Base-by-base conservation (phyloP, 768 basidiomycete genomes). In the Stropharia rugosoannulata region DNA sequence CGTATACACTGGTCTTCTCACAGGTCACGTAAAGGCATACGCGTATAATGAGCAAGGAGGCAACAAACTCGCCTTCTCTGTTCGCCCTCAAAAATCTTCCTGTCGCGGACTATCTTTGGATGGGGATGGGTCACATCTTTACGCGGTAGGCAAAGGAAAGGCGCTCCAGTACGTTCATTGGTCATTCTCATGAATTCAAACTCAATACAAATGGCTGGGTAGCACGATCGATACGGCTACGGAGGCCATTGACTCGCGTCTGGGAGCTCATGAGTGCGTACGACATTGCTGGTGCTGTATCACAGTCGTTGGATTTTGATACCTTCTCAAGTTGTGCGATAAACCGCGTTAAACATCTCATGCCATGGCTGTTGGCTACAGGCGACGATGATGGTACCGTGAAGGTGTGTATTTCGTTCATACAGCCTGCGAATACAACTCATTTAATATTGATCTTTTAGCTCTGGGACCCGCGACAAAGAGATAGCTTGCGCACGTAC, bases 341-440 rank as follows among this genome's bases (percentile, higher is more conserved):
- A 59, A 97, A 96, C 67, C 90, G 95, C 56, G 81, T 97, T 36
- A 86, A 86, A 62, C 76, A 78, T 60, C 70, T 93, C 41, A 80
- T 83, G 61, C 82, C 87, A 4, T 83, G 89, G 69, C 71, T 93
- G 54, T 68, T 96, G 13, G 84, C 85, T 16, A 93, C 91, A 6
- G 95, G 95, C 15, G 95, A 97, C 68, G 95, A 98, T 66, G 93
- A 95, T 51, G 95, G 95, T 35, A 85, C 94, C 19, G 85, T 98
- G 69, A 96, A 96, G 81, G 93, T 91, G 49, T 49, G 75, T 45
- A 32, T 54, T 42, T 51, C 16, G 12, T 36, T 49, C 38, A 11
- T 52, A 45, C 37, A 37, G 45, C 49, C 46, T 12, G 22, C 15
- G 40, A 43, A 49, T 44, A 22, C 32, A 49, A 38, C 50, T 45